phyloP scores from a whole-genome alignment of 495 filamentous ascomycete genomes.

The Penicillium canariense region DNA sequence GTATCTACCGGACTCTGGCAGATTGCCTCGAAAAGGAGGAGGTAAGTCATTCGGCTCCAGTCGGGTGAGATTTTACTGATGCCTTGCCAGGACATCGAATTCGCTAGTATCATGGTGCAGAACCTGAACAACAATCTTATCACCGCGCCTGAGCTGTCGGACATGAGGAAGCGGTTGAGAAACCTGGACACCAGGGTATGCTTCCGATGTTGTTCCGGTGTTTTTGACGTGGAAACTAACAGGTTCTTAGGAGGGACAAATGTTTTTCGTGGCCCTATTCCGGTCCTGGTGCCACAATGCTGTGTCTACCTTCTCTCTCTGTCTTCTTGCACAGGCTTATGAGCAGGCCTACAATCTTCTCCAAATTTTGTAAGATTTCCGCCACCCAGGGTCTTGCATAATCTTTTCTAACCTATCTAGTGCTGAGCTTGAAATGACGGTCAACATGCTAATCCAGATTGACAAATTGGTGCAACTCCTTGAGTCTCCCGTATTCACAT shows the following conservation, averaged over 20 bases:
- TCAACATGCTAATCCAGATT: conserved; percentile 98
- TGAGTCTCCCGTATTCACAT: conserved; percentile 97
- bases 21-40: conserved; percentile 98
- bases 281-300: conserved; percentile 98
- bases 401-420: conserved; percentile 51
- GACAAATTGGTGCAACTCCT: conserved; percentile 98
- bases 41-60: conserved; percentile 29
- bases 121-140: conserved; percentile 99
- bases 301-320: conserved; percentile 94
- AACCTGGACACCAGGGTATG: conserved; percentile 82
- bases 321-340: conserved; percentile 94
- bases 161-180: conserved; percentile 82
- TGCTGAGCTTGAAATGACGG: conserved; percentile 97
- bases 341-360: conserved; percentile 97
- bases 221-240: conserved; percentile 10
- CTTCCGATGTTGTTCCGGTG: neutral
- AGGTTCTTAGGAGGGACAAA: conserved; percentile 73
- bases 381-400: neutral
- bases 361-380: conserved; percentile 77
- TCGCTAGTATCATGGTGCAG: conserved; percentile 99
- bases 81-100: conserved; percentile 73
- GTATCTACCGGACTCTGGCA: conserved; percentile 93
- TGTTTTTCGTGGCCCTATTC: conserved; percentile 92
- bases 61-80: conserved; percentile 9
- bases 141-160: conserved; percentile 90